Conservation (phyloP, 1,284 basidiomycete genomes). For the Pascua sp. region DNA sequence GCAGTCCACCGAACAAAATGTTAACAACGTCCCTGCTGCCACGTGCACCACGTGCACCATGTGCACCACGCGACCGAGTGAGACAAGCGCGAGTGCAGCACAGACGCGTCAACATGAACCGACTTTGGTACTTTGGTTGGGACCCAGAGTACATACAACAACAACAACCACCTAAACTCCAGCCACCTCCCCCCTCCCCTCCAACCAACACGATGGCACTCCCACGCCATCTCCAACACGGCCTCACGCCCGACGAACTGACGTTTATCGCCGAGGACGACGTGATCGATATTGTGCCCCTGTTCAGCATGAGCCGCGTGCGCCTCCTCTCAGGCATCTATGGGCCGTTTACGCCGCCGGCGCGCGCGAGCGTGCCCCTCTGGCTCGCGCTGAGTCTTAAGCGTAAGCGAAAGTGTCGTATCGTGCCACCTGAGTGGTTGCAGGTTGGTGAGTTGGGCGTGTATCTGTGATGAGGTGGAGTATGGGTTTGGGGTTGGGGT, state of each 20-base stretch:
- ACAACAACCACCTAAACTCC: too few species aligned
- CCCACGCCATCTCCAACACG: conserved; percentile 46
- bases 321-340: conserved; percentile 87
- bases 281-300: conserved; percentile 73
- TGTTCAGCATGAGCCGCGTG: conserved; percentile 81
- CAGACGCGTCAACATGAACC: too few species aligned
- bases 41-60: too few species aligned
- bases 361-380: conserved; percentile 74
- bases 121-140: too few species aligned
- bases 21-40: too few species aligned
- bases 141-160: too few species aligned
- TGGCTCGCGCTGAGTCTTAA: conserved; percentile 96
- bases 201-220: conserved; percentile 44
- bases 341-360: conserved; percentile 86
- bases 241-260: conserved; percentile 61
- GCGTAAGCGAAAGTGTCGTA: conserved; percentile 86
- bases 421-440: conserved; percentile 86
- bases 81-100: too few species aligned
- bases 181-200: not conserved
- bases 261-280: conserved; percentile 81
- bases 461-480: not conserved
- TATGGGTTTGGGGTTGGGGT: too few species aligned
- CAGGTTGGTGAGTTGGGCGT: conserved; percentile 63
- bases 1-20: too few species aligned
- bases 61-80: too few species aligned